Percentiles rank a stretch among this genome's conserved stretches.
Evolutionary conservation across 2,329 filamentous ascomycete genomes (phyloP).

Genomic region (Apiospora marii): DNA sequence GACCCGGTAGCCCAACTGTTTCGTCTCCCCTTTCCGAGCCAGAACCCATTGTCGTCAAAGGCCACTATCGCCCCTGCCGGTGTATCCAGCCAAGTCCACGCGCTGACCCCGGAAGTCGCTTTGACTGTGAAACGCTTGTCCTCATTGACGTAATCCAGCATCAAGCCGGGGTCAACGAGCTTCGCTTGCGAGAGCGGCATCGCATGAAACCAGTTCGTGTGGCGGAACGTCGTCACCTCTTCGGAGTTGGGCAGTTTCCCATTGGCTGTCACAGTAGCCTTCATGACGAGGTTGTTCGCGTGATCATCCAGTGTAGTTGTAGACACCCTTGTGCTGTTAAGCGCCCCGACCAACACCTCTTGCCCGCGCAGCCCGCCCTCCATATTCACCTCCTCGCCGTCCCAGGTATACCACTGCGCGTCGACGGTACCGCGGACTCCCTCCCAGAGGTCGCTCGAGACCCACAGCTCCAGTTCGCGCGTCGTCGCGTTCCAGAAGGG

Average conservation of each 20-base stretch:
- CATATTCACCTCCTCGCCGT: slow-evolving; percentile 40
- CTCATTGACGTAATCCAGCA: neutral
- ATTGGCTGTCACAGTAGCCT: slow-evolving; percentile 48
- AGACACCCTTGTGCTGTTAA: slow-evolving; percentile 55
- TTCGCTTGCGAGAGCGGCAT: slow-evolving; percentile 52
- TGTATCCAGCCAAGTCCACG: slow-evolving; percentile 36
- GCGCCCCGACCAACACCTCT: slow-evolving; percentile 54
- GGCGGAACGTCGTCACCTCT: slow-evolving; percentile 50
- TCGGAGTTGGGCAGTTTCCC: slow-evolving; percentile 57
- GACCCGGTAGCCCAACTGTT: slow-evolving; percentile 53
- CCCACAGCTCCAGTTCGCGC: slow-evolving; percentile 59
- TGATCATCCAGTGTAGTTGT: neutral
- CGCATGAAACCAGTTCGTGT: slow-evolving; percentile 59
- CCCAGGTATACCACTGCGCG: slow-evolving; percentile 60
- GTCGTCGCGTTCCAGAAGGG: slow-evolving; percentile 61
- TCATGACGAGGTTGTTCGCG: slow-evolving; percentile 43
- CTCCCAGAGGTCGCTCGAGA: slow-evolving; percentile 65
- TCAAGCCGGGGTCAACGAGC: slow-evolving; percentile 57
- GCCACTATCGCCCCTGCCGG: slow-evolving; percentile 55
- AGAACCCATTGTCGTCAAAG: slow-evolving; percentile 63
- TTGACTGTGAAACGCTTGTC: neutral
- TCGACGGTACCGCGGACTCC: slow-evolving; percentile 53
- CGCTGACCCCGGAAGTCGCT: neutral
- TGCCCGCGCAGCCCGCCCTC: slow-evolving; percentile 36
- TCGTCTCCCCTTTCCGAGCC: slow-evolving; percentile 52